Evolutionary conservation across 257 asterid species (phyloP), one percentile per base, ranked within the genome.

Genomic region (Knoxia roxburghii): DNA sequence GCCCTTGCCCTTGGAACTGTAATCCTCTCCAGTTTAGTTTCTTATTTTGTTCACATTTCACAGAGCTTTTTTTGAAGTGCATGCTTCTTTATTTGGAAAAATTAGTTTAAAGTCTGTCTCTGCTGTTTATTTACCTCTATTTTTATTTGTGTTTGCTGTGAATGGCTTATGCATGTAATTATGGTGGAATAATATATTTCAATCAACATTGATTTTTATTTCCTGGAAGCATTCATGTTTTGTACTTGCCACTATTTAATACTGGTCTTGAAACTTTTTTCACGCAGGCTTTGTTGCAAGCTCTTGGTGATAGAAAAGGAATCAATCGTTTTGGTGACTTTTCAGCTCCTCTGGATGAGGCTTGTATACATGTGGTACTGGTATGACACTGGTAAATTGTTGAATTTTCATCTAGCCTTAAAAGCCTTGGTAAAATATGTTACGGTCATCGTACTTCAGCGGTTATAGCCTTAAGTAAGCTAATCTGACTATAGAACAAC

Each of bases 311-410:
- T 79, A 90, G 97, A 71, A 94, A 82, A 72, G 99, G 99, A 78
- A 90, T 90, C 69, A 84, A 85, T 66, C 86, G 96, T 56, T 90
- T 94, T 52, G 97, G 99, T 71, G 95, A 90, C 83, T 94, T 94
- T 81, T 84, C 99, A n/a, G 96, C 96, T 69, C 97, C 97, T 50
- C 96, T 94, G 35, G 99, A 86, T 69, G 99, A 94, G 83, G 96
- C 99, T 61, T 88, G 89, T 48, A 83, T 94, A 32, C 99, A 90
- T 68, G 97, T 94, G 73, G 77, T 95, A 62, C 81, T 94, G 90
- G 99, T 93, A 90, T 54, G 85, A 40, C 54, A 29, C 68, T 67
- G 30, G 26, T 56, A 33, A 41, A 26, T 6, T 55, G 39, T 20
- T n/a, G 7, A 53, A 45, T 17, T 43, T n/a, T 24, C 32, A 33